A percentile compares a stretch with the other conserved stretches of the same genome.
These are phyloP conservation scores for Scleromitrula shiraiana DNA, from an alignment of 2,329 filamentous ascomycete genomes.

Conservation along the genomic window DNA sequence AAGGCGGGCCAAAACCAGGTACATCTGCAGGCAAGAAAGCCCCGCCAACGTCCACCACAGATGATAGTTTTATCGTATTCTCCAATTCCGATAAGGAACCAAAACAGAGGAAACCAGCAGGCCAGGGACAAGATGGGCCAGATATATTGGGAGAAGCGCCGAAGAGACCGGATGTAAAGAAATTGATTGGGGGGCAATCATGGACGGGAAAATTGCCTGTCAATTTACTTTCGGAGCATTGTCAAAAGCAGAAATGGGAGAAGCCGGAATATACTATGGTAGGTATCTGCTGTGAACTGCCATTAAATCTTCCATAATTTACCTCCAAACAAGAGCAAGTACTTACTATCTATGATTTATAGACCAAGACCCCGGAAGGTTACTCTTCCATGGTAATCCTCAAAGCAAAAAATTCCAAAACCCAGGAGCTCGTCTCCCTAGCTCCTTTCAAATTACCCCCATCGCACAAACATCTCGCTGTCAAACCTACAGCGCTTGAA, in stretches of 20 bases:
- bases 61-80: slow-evolving; percentile 48
- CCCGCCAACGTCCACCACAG: slow-evolving; percentile 26
- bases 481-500: slow-evolving; percentile 74
- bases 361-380: slow-evolving; percentile 62
- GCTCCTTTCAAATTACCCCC: slow-evolving; percentile 77
- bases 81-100: slow-evolving; percentile 50
- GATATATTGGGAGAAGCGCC: slow-evolving; percentile 26
- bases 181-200: slow-evolving; percentile 86
- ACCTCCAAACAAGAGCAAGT: not conserved
- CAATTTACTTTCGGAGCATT: slow-evolving; percentile 88
- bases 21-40: slow-evolving; percentile 25
- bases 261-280: slow-evolving; percentile 86
- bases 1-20: slow-evolving; percentile 28
- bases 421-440: slow-evolving; percentile 64
- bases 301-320: too few relatives aligned
- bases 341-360: slow-evolving; percentile 8
- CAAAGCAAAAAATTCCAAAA: slow-evolving; percentile 70
- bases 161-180: slow-evolving; percentile 54
- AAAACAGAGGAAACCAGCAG: slow-evolving; percentile 24
- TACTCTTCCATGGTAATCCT: slow-evolving; percentile 77
- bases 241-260: slow-evolving; percentile 92
- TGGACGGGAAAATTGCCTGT: slow-evolving; percentile 97
- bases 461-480: slow-evolving; percentile 66
- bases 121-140: slow-evolving; percentile 20
- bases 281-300: slow-evolving; percentile 21